Base-by-base conservation (phyloP, 148 eudicot genomes). In the Persicaria maculosa region DNA sequence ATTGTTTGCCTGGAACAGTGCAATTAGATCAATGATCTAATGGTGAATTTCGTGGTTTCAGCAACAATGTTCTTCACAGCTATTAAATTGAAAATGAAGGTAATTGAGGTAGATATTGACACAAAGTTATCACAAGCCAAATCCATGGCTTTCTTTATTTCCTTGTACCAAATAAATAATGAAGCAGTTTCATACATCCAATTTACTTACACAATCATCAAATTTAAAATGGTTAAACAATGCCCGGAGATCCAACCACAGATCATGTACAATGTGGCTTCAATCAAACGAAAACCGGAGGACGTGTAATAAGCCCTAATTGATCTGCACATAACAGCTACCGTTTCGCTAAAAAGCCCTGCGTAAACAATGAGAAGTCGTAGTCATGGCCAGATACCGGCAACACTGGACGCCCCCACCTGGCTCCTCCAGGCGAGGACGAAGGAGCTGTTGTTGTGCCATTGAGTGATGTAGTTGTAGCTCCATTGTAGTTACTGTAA, bases 371-470 rank as follows among this genome's bases (percentile, higher is more conserved):
- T 5, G 97, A 91, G 71, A 89, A 89, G 75, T 91, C 97, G 20
- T 87, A 91, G 54, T 91, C 86, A 50, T 86, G 74, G 7, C 91
- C 93, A 36, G 86, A 87, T 73, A 83, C 82, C n/a, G 85, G 81
- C 54, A 81, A 64, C 22, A 71, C 71, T 17, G 83, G 67, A 44
- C 74, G 75, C 69, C 62, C 76, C 73, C 76, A 71, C 64, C 19
- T 71, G 11, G 75, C 81, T 44, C 77, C 72, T 9, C 50, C 19
- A 4, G 70, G 70, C 17, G 47, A 31, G 14, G 46, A 40, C 6
- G 19, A 65, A 17, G 45, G 69, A 36, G 17, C 5, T 31, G 70
- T 46, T 31, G 81, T 48, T 20, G 25, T 20, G 1, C 80, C 78
- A 40, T 55, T 76, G n/a, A 76, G 5, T n/a, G 82, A 53, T 2